Evolutionary conservation across 805 yeast species (phyloP), one percentile per base, ranked within the genome.

Genomic region (Candida mattraensis): DNA sequence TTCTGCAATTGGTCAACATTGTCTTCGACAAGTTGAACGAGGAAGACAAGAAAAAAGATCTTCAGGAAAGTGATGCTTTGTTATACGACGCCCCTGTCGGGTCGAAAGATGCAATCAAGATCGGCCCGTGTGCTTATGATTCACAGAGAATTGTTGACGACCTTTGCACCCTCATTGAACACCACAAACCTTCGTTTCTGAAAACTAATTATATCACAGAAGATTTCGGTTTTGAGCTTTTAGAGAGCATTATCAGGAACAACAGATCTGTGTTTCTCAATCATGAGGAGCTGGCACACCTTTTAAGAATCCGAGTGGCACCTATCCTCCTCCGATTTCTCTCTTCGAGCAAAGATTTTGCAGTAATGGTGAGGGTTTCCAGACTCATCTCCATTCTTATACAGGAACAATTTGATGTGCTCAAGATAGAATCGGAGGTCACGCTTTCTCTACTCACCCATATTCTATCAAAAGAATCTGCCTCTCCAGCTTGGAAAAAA

Each of bases 401-500:
- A 5, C 65, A 74, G 21, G 78, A 80, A 17, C 85, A 79, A 47
- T 66, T 88, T 14, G 60, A 69, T 0, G 70, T 77, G 5, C 60
- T 91, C 23, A 82, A 76, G 33, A 72, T 83, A 20, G 97, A 91
- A 58, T 70, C 85, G 17, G 96, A 88, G 51, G 88, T 87, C 5
- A 76, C 89, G 2, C 61, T 91, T 11, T 80, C 94, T 0, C 66
- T 84, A 17, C 60, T 88, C 21, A 85, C 84, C 12, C 94, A 85
- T 53, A 71, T 75, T n/a, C 53, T 86, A n/a, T 68, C 81, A 1
- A 66, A 68, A 21, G 79, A 76, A 5, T 70, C 80, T 0, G 69
- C 70, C 0, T 50, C 73, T 2, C 78, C 81, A 3, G 39, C 52
- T 5, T 91, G 97, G 97, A 86, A 84, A 45, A 77, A 79, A 42